Base-by-base conservation (phyloP, 2,329 filamentous ascomycete genomes). In the Aspergillus sp. region DNA sequence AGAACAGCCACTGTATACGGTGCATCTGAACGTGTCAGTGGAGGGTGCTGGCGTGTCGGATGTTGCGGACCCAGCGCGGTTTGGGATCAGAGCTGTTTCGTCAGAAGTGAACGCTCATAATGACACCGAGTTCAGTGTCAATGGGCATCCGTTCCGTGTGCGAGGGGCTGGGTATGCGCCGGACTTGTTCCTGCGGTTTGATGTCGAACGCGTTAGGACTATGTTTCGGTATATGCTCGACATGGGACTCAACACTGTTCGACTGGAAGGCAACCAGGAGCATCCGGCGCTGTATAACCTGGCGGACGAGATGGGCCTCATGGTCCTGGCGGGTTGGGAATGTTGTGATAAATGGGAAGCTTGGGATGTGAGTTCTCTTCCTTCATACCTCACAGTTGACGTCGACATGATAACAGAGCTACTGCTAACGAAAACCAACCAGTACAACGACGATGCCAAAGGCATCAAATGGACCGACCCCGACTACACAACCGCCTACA, bases 301-400 rank as follows among this genome's bases (percentile, higher is more conserved):
- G 2, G 83, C 85, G 1, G 85, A 88, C 65, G 75, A 78, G 3
- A 74, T 87, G 65, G 86, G 86, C 0, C 66, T 88, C 39, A 87
- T 89, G 84, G 71, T 88, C 0, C 75, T 89, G 42, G 76, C 85
- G 0, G 86, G 86, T 0, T 89, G 85, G 85, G 85, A 88, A 61
- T 89, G 86, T 70, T 89, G 86, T 68, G 84, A 88, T 64, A 88
- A 88, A 68, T 89, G 86, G 86, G 86, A 89, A 66, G 83, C 81
- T 0, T 89, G 85, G 85, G 70, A 67, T 16, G 73, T 74, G 58
- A 60, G 67, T 52, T 29, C 26, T 26, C 26, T 29, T 7, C 26
- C 7, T 29, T 29, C 7, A 29, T 29, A 7, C 26, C 4, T 29
- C 7, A 9, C 2, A 7, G 1, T 2, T 9, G 9, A 9, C 2